These are phyloP conservation scores for Penicillium corylophilum DNA, from an alignment of 2,329 filamentous ascomycete species.

Conservation along the genomic window DNA sequence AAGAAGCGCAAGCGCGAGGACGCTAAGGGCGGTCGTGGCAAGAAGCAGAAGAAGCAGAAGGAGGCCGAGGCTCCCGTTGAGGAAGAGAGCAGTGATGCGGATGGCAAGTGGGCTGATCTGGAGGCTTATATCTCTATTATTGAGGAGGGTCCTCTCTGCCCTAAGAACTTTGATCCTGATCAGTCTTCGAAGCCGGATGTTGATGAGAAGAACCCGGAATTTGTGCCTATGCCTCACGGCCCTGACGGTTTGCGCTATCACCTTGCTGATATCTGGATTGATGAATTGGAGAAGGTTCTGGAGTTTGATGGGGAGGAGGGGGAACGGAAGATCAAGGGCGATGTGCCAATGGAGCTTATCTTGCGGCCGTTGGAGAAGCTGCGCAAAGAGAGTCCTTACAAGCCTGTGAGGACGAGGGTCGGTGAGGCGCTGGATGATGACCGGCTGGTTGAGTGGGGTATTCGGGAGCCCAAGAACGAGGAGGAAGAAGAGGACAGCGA, in stretches of 20 bases:
- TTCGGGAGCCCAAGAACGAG: conserved; percentile 41
- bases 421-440: conserved; percentile 72
- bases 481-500: conserved; percentile 48
- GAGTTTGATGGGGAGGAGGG: conserved; percentile 47
- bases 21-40: conserved; percentile 23
- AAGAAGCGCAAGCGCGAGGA: conserved; percentile 35
- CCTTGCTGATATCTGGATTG: conserved; percentile 84
- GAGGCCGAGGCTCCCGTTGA: conserved; percentile 20
- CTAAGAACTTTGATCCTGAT: conserved; percentile 40
- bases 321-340: conserved; percentile 35
- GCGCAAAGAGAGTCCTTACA: conserved; percentile 59
- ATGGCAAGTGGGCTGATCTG: conserved; percentile 34
- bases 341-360: conserved; percentile 42
- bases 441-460: conserved; percentile 64
- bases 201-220: conserved; percentile 28
- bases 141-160: conserved; percentile 41
- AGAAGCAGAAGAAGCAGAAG: conserved; percentile 30
- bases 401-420: conserved; percentile 69
- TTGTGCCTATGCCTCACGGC: conserved; percentile 54
- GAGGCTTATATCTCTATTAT: conserved; percentile 41
- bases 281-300: conserved; percentile 76
- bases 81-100: conserved; percentile 15
- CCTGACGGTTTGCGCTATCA: conserved; percentile 85
- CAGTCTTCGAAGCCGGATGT: conserved; percentile 18
- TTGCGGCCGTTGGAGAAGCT: conserved; percentile 47